Conservation (phyloP, 306 rosid genomes). For the Sphenostylis stenocarpa region DNA sequence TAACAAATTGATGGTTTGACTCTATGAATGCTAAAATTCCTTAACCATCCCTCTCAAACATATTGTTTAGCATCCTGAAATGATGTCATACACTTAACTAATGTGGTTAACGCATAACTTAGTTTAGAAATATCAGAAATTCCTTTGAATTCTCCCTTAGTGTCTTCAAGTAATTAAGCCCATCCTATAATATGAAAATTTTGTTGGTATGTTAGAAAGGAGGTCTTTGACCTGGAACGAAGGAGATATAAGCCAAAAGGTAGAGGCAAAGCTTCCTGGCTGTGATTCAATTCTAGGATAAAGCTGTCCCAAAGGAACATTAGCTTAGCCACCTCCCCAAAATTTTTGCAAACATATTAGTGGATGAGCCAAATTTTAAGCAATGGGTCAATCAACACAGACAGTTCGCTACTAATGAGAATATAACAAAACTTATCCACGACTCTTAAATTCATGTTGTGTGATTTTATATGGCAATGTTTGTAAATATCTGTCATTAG, state of each 20-base stretch:
- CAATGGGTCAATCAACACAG: background rate
- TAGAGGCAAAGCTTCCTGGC: background rate
- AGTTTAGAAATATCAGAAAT: background rate
- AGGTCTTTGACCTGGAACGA: background rate
- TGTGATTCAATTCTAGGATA: background rate
- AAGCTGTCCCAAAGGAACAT: background rate
- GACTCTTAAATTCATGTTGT: background rate
- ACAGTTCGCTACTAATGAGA: background rate
- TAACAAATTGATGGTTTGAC: background rate
- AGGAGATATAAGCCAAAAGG: background rate
- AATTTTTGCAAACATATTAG: background rate
- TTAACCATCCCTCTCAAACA: background rate
- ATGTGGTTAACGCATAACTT: background rate
- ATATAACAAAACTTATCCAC: background rate
- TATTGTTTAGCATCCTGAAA: background rate
- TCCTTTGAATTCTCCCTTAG: background rate
- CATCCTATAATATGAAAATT: background rate
- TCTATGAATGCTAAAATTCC: background rate
- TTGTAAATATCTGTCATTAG: background rate
- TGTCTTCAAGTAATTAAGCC: background rate
- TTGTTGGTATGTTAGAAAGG: background rate
- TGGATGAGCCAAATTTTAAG: background rate
- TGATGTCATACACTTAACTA: background rate
- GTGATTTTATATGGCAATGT: background rate
- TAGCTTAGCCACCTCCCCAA: background rate